These are phyloP conservation scores for Blumeria hordei DNA, from an alignment of 2,329 filamentous ascomycete species.

Conservation along the genomic window DNA sequence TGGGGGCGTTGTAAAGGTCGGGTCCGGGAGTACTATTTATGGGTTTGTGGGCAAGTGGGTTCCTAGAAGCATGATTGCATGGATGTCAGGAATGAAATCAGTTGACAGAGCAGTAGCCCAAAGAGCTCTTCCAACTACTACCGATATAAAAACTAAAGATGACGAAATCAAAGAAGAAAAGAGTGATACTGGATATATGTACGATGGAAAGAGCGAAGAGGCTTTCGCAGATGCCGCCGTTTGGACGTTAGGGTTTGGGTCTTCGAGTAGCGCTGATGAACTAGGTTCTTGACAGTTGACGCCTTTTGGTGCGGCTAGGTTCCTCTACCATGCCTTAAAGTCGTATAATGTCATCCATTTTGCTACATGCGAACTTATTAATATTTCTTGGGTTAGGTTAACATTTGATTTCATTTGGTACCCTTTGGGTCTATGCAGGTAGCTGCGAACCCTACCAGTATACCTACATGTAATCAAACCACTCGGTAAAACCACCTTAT, in stretches of 20 bases:
- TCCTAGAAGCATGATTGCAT: constrained; percentile 55
- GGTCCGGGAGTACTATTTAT: constrained; percentile 64
- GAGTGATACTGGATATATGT: background rate
- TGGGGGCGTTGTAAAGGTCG: constrained; percentile 47
- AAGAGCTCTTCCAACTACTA: background rate
- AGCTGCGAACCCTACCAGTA: too few relatives aligned
- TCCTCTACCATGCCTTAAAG: too few relatives aligned
- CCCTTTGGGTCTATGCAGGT: too few relatives aligned
- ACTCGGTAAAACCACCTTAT: too few relatives aligned
- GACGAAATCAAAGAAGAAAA: background rate
- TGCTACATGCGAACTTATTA: too few relatives aligned
- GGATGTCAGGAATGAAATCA: constrained; percentile 68
- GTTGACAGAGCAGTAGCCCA: constrained; percentile 16
- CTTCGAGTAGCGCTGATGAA: background rate
- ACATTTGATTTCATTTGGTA: too few relatives aligned
- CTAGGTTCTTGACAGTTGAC: background rate
- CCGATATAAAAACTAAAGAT: background rate
- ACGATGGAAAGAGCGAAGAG: background rate
- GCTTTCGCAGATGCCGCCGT: background rate
- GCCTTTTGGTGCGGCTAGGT: too few relatives aligned
- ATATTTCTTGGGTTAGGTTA: too few relatives aligned
- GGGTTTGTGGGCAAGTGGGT: constrained; percentile 64
- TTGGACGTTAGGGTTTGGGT: background rate
- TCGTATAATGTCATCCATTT: too few relatives aligned
- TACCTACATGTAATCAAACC: too few relatives aligned